Conservation (phyloP, 2,329 filamentous ascomycete genomes). For the Colletotrichum limetticola region DNA sequence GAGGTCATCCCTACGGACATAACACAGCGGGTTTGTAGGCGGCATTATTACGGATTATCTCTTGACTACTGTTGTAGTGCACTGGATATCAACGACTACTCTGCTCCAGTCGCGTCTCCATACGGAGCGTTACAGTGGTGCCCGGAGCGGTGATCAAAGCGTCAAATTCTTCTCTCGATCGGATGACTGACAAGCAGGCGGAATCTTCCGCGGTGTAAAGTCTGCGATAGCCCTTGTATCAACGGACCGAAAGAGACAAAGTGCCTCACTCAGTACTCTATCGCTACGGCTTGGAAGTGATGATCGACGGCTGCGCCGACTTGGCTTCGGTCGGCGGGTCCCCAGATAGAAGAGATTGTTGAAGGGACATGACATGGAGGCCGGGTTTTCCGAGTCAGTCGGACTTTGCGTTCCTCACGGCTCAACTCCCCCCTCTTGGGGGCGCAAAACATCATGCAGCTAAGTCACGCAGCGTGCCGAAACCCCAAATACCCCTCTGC, state of each 20-base stretch:
- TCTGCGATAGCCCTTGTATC: neutral
- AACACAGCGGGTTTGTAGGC: neutral
- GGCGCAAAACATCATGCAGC: neutral
- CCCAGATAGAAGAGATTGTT: neutral
- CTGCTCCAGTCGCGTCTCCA: neutral
- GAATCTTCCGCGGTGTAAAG: neutral
- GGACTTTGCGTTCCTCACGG: neutral
- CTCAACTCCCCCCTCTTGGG: neutral
- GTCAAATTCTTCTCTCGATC: neutral
- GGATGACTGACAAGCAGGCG: neutral
- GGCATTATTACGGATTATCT: neutral
- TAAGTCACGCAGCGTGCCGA: neutral
- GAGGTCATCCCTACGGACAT: no score
- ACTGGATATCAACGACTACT: neutral
- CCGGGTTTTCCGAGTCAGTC: constrained; percentile 7
- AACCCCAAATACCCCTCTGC: neutral
- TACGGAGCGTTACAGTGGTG: neutral
- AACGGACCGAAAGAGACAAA: constrained; percentile 8
- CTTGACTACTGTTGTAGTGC: neutral
- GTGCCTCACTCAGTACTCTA: neutral
- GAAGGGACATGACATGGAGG: neutral
- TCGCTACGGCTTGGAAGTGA: neutral
- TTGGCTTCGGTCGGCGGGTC: neutral
- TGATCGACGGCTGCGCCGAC: constrained; percentile 15
- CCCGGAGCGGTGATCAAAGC: neutral